Evolutionary conservation across 164 flowering plant genomes (phyloP).

Genomic region (Vitis cinerea): DNA sequence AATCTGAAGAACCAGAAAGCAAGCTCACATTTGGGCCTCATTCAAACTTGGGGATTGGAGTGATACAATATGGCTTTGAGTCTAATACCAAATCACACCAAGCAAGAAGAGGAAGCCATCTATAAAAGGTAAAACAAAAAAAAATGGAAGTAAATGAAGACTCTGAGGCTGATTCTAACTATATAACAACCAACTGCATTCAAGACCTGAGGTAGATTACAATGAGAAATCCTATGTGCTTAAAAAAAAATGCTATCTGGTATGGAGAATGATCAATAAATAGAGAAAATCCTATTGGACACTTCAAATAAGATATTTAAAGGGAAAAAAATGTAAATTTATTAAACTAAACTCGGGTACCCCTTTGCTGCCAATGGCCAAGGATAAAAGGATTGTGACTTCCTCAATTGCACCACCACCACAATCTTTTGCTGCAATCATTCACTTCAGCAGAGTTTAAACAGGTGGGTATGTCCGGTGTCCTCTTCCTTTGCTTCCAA

Average conservation of each 20-base stretch:
- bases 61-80: slow-evolving; percentile 28
- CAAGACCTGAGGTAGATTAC: slow-evolving; percentile 22
- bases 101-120: slow-evolving; percentile 17
- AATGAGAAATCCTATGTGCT: slow-evolving; percentile 19
- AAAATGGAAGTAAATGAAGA: too few species aligned
- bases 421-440: not conserved
- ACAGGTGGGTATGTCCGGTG: not conserved
- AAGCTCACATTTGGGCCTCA: slow-evolving; percentile 10
- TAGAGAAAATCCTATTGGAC: slow-evolving; percentile 19
- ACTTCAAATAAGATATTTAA: slow-evolving; percentile 12
- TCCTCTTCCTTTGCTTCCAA: not conserved
- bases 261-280: slow-evolving; percentile 13
- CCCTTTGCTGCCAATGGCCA: slow-evolving; percentile 7
- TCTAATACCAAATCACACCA: slow-evolving; percentile 32
- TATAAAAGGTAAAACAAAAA: not conserved
- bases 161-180: not conserved
- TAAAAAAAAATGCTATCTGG: slow-evolving; percentile 9
- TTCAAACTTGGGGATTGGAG: slow-evolving; percentile 15
- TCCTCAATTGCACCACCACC: not conserved
- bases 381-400: not conserved
- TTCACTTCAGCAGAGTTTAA: not conserved
- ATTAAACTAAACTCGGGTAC: slow-evolving; percentile 17
- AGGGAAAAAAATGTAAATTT: not conserved
- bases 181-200: slow-evolving; percentile 29
- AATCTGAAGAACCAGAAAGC: slow-evolving; percentile 23